These are phyloP conservation scores for Populus trichocarpa DNA, from an alignment of 441 rosid genomes.

Conservation along the genomic window DNA sequence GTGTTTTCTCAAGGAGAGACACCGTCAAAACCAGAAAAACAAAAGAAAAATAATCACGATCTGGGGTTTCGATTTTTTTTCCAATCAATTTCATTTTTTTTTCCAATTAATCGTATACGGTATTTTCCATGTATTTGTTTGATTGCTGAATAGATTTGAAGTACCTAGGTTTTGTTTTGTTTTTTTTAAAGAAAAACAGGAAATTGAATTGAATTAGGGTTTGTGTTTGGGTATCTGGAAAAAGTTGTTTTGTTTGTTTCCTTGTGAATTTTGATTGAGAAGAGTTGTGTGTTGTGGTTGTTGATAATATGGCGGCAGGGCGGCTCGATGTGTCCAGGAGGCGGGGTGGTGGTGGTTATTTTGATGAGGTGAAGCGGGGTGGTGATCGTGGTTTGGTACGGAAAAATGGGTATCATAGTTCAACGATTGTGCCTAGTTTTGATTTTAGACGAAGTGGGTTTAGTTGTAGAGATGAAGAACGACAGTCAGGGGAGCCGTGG, in stretches of 20 bases:
- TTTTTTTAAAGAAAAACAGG: background rate
- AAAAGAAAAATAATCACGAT: constrained; percentile 9
- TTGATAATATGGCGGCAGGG: constrained; percentile 79
- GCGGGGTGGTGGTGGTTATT: constrained; percentile 19
- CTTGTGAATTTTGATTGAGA: constrained; percentile 10
- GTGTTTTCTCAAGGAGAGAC: constrained; percentile 36
- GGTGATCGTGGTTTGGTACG: constrained; percentile 15
- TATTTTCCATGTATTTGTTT: background rate
- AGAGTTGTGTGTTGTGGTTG: constrained; percentile 40
- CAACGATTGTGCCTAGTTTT: constrained; percentile 8
- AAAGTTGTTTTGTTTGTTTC: constrained; percentile 1
- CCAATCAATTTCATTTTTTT: background rate
- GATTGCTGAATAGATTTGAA: background rate
- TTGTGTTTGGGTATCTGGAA: background rate
- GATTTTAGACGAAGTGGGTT: constrained; percentile 19
- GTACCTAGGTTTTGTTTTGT: background rate
- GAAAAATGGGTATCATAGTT: constrained; percentile 22
- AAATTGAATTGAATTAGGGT: background rate
- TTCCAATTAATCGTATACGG: background rate
- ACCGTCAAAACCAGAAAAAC: background rate
- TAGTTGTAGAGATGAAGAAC: constrained; percentile 11
- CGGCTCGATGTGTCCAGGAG: constrained; percentile 50
- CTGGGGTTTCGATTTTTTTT: constrained; percentile 27
- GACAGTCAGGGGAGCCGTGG: constrained; percentile 8
- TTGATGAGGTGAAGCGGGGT: constrained; percentile 21